Percentiles rank a stretch among this genome's conserved stretches.
These are phyloP conservation scores for Chaetomiaceae sp. DNA, from an alignment of 2,329 filamentous ascomycete species.

Conservation along the genomic window DNA sequence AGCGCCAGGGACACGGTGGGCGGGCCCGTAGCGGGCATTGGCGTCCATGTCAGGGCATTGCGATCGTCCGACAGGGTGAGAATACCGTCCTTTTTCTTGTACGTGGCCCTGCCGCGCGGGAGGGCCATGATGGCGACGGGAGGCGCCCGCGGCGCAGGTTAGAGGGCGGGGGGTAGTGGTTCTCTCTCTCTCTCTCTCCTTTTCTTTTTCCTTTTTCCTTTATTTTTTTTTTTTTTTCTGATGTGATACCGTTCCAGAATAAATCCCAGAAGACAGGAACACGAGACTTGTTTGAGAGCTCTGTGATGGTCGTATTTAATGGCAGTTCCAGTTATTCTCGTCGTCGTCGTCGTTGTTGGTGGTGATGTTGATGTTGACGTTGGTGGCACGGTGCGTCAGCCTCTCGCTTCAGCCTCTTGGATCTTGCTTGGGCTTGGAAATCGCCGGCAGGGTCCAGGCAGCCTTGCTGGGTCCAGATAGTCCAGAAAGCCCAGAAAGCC, in stretches of 20 bases:
- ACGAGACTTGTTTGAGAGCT: no score
- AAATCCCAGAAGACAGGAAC: no score
- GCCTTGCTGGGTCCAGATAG: neutral
- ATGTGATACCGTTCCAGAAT: no score
- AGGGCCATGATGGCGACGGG: constrained; percentile 28
- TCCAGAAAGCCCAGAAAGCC: no score
- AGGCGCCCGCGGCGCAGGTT: constrained; percentile 4
- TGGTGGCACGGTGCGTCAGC: constrained; percentile 5
- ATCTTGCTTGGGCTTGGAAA: no score
- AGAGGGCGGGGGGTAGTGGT: no score
- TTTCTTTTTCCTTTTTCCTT: neutral
- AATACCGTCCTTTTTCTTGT: constrained; percentile 94
- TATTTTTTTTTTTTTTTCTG: neutral
- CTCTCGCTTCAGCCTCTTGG: neutral
- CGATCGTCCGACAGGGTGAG: constrained; percentile 70
- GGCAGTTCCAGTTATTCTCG: no score
- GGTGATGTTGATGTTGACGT: neutral
- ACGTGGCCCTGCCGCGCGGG: constrained; percentile 64
- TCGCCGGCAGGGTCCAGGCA: neutral
- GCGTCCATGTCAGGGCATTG: constrained; percentile 75
- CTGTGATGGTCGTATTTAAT: no score
- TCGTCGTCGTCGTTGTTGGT: no score
- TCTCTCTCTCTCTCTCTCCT: no score
- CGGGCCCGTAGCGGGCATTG: constrained; percentile 57
- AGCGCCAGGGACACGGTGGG: constrained; percentile 66